phyloP scores from a whole-genome alignment of 495 filamentous ascomycete genomes.

The Pyrenopolyporus hunteri region DNA sequence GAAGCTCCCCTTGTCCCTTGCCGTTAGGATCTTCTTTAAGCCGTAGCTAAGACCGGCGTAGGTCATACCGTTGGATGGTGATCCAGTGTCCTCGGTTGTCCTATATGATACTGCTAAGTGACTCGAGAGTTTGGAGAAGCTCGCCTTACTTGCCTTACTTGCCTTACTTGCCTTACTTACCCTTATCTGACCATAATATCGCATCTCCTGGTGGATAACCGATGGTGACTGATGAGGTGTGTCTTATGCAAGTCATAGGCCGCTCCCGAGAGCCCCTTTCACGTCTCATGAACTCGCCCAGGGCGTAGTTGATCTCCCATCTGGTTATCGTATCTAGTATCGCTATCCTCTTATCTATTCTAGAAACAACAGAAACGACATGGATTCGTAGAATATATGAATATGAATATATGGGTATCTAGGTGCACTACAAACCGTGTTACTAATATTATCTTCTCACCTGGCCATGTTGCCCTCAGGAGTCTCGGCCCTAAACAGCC shows the following conservation, averaged over 20 bases:
- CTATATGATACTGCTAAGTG: constrained; percentile 13
- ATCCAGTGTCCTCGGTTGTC: constrained; percentile 14
- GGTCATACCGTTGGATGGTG: constrained; percentile 14
- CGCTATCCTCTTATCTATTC: too few species aligned
- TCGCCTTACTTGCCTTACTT: constrained; percentile 18
- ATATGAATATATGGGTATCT: background rate
- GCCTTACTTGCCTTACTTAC: constrained; percentile 20
- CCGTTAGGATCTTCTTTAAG: background rate
- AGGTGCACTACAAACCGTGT: background rate
- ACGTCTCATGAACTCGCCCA: constrained; percentile 1
- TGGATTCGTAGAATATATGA: too few species aligned
- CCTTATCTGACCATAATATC: too few species aligned
- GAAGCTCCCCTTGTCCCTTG: constrained; percentile 4
- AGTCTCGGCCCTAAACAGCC: constrained; percentile 2
- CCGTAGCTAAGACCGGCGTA: constrained; percentile 24
- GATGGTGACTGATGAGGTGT: constrained; percentile 22
- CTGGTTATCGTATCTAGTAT: background rate
- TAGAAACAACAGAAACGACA: too few species aligned
- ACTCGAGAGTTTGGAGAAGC: constrained; percentile 11
- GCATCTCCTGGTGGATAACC: constrained; percentile 13
- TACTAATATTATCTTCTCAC: constrained; percentile 1
- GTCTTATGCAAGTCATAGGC: constrained; percentile 35
- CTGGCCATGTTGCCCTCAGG: background rate
- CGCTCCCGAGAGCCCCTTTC: constrained; percentile 8
- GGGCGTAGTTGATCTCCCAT: constrained; percentile 1